Evolutionary conservation across 2,329 filamentous ascomycete genomes (phyloP), one percentile per base, ranked within the genome.

Genomic region (Blumeriella jaapii): DNA sequence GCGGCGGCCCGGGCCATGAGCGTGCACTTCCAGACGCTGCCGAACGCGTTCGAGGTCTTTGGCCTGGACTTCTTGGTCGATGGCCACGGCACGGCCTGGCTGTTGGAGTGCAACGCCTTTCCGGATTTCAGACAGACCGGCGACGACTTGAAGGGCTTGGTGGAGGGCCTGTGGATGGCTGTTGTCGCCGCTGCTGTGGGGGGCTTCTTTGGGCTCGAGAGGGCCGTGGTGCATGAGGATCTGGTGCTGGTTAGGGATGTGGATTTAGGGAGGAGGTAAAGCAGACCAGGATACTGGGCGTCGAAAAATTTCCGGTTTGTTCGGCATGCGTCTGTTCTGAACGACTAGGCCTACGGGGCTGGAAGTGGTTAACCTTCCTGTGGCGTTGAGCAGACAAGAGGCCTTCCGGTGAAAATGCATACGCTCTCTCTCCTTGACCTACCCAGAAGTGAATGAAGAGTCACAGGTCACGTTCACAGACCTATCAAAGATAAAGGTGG

Each of bases 101-200:
- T 98, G 52, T 63, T 98, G 38, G 91, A 98, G 63, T 73, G 93
- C 19, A 98, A 98, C 63, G 84, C 89, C 0, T 98, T 93, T 60
- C 91, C 91, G 7, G 91, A 98, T 61, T 96, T 96, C 55, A 77
- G 72, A 53, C 89, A 96, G 71, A 94, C 86, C 11, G 91, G 91
- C 0, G 68, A 69, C 6, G 78, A 82, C 38, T 59, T 93, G 45
- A 74, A 69, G 54, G 71, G 62, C 0, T 59, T 96, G 25, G 78
- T 98, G 15, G 71, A 65, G 13, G 80, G 77, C 6, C 66, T 98
- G 47, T 91, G 93, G 67, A 68, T 74, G 50, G 81, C 74, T 8
- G 78, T 84, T 14, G 66, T 94, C 26, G 66, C 74, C 37, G 61
- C 69, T 45, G 82, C 67, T 2, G 71, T 94, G 2, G 61, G 62